Evolutionary conservation across 2,329 filamentous ascomycete species (phyloP).

Genomic region (Penicillium sp.): DNA sequence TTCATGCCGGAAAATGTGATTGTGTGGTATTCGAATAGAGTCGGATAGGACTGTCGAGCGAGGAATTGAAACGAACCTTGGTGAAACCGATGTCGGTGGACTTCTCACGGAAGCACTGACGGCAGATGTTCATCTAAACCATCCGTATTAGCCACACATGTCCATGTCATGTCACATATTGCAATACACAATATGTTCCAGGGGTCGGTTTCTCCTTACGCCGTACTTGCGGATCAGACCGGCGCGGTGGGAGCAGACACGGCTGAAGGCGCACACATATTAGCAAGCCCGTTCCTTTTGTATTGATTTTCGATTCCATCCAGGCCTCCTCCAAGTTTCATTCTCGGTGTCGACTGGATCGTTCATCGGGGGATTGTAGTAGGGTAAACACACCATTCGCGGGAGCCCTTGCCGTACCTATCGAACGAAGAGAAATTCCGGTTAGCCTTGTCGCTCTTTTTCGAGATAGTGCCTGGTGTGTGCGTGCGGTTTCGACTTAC

Average conservation of each 20-base stretch:
- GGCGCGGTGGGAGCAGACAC: constrained; percentile 88
- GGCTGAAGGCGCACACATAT: constrained; percentile 50
- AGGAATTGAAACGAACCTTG: constrained; percentile 53
- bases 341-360: constrained; percentile 5
- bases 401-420: constrained; percentile 80
- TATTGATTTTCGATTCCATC: constrained; percentile 14
- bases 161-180: constrained; percentile 5
- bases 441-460: constrained; percentile 18
- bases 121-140: constrained; percentile 55
- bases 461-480: constrained; percentile 8
- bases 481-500: constrained; percentile 49
- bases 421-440: constrained; percentile 8
- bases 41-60: not conserved
- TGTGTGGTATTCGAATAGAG: not conserved
- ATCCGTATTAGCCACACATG: constrained; percentile 20
- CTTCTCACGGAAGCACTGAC: constrained; percentile 69
- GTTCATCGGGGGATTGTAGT: constrained; percentile 12
- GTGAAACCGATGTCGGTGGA: constrained; percentile 64
- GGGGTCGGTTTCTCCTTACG: constrained; percentile 31
- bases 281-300: constrained; percentile 26
- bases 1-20: not conserved
- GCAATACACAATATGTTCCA: not conserved
- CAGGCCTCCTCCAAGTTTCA: constrained; percentile 9
- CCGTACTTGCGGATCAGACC: constrained; percentile 99
- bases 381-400: constrained; percentile 71